phyloP scores from a whole-genome alignment of 371 early-diverging fungal species.

The Paramicrosporidium saccamoebae region DNA sequence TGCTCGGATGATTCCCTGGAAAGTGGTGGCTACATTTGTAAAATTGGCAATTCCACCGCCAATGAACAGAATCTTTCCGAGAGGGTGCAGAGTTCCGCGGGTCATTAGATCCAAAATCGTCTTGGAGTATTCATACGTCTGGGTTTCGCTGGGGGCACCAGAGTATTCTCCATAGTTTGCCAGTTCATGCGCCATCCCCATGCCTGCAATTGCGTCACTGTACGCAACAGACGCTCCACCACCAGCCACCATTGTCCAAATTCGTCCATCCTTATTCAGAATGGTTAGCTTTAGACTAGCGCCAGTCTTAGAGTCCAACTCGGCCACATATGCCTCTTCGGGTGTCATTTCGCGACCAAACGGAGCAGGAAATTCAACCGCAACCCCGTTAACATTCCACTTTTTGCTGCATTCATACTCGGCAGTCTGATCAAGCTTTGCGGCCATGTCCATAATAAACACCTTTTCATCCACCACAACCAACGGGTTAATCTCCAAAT shows the following conservation, averaged over 20 bases:
- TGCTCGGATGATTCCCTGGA: slow-evolving; percentile 90
- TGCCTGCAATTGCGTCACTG: slow-evolving; percentile 80
- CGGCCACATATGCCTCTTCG: slow-evolving; percentile 88
- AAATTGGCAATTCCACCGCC: slow-evolving; percentile 98
- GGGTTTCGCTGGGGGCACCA: slow-evolving; percentile 85
- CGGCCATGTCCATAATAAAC: slow-evolving; percentile 74
- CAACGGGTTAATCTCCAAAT: slow-evolving; percentile 91
- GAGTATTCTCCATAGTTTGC: slow-evolving; percentile 98
- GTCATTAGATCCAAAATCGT: slow-evolving; percentile 91
- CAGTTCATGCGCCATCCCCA: slow-evolving; percentile 63
- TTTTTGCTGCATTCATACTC: slow-evolving; percentile 78
- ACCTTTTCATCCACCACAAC: slow-evolving; percentile 65
- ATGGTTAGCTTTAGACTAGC: slow-evolving; percentile 86
- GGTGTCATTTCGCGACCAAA: slow-evolving; percentile 78
- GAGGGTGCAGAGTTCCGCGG: slow-evolving; percentile 32
- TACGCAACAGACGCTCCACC: slow-evolving; percentile 92
- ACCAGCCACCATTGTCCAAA: slow-evolving; percentile 98
- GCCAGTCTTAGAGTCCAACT: slow-evolving; percentile 88
- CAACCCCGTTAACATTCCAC: slow-evolving; percentile 33
- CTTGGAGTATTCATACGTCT: slow-evolving; percentile 92
- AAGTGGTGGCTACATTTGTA: slow-evolving; percentile 88
- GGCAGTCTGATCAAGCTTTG: slow-evolving; percentile 89
- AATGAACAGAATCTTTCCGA: slow-evolving; percentile 78
- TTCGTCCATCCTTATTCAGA: slow-evolving; percentile 62
- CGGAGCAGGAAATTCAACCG: slow-evolving; percentile 87